Conservation (phyloP, 2,329 filamentous ascomycete species). For the Microcera coccophila region DNA sequence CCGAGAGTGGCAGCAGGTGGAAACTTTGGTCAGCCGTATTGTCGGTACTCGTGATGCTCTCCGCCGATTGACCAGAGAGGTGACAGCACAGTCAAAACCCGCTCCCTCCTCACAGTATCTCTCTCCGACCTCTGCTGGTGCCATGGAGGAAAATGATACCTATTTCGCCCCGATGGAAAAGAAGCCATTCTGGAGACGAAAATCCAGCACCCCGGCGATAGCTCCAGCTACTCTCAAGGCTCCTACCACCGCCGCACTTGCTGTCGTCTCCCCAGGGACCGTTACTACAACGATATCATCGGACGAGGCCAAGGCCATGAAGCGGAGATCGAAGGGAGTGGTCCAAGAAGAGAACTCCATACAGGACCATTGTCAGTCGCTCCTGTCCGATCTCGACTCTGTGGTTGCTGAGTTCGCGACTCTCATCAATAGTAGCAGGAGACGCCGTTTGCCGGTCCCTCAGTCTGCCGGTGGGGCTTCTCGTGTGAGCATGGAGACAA, state of each 20-base stretch:
- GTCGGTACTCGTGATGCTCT: constrained; percentile 86
- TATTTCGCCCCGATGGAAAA: constrained; percentile 52
- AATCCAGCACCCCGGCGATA: constrained; percentile 56
- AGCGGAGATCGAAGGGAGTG: constrained; percentile 35
- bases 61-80: constrained; percentile 79
- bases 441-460: constrained; percentile 60
- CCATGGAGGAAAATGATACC: constrained; percentile 52
- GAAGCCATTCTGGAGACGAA: constrained; percentile 89
- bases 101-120: constrained; percentile 32
- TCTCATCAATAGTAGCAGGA: constrained; percentile 74
- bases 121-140: constrained; percentile 39
- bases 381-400: constrained; percentile 80
- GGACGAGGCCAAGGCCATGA: constrained; percentile 31
- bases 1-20: constrained; percentile 81
- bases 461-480: constrained; percentile 43
- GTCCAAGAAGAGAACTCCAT: constrained; percentile 60
- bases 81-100: constrained; percentile 51
- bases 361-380: constrained; percentile 75
- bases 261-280: constrained; percentile 41
- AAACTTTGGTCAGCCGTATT: constrained; percentile 78
- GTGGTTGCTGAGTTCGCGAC: constrained; percentile 79
- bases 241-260: constrained; percentile 36
- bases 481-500: constrained; percentile 73
- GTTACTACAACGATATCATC: constrained; percentile 28
- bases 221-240: constrained; percentile 40